Evolutionary conservation across 2,329 filamentous ascomycete genomes (phyloP).

Genomic region (Cylindrodendrum hubeiense): DNA sequence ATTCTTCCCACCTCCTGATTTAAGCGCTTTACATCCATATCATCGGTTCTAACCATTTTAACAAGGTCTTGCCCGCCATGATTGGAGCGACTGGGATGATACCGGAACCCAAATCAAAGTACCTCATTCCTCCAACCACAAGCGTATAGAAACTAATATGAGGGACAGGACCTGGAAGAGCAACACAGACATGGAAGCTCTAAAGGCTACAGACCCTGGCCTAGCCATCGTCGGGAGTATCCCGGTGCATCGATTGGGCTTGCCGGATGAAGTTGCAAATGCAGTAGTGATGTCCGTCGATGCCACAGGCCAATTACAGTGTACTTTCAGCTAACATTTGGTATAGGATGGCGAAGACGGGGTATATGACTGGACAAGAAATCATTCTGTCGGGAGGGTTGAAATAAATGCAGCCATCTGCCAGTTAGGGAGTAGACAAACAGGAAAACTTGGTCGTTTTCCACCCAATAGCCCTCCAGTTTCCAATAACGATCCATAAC

Average conservation of each 20-base stretch:
- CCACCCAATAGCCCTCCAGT: background rate
- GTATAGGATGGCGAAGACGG: slow-evolving; percentile 31
- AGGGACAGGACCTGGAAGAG: slow-evolving; percentile 47
- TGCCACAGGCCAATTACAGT: background rate
- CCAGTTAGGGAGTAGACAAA: background rate
- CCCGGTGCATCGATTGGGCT: slow-evolving; percentile 50
- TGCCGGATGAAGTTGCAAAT: slow-evolving; percentile 51
- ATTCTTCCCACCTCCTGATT: background rate
- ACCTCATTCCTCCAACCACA: background rate
- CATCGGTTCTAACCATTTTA: background rate
- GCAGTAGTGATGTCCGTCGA: slow-evolving; percentile 50
- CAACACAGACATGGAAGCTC: slow-evolving; percentile 44
- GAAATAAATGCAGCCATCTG: background rate
- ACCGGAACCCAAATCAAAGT: slow-evolving; percentile 47
- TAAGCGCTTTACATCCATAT: too few relatives aligned
- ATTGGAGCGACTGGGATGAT: slow-evolving; percentile 53
- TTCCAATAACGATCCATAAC: background rate
- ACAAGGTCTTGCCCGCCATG: slow-evolving; percentile 50
- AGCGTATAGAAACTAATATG: background rate
- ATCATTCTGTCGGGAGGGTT: slow-evolving; percentile 28
- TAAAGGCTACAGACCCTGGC: slow-evolving; percentile 48
- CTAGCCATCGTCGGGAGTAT: slow-evolving; percentile 50
- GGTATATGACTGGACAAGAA: slow-evolving; percentile 32
- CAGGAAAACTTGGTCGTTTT: background rate
- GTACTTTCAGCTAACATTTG: background rate